Base-by-base conservation (phyloP, 352 stramenopile genomes). In the Aphanomyces cochlioides region DNA sequence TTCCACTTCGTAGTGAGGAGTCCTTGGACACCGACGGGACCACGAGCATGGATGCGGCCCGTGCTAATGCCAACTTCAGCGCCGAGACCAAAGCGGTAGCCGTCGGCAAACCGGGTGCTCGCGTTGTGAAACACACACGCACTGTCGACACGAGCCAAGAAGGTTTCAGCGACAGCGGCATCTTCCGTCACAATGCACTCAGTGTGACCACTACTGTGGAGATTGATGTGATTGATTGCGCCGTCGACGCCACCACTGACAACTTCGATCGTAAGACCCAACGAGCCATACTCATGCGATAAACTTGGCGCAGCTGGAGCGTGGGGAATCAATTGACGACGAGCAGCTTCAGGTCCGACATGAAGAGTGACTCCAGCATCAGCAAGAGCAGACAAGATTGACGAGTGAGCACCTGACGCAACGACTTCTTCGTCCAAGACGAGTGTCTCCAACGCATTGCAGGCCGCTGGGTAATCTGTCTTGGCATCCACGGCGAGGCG, bases 101-200 rank as follows among this genome's bases (percentile, higher is more conserved):
- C 97, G 81, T 99, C 96, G 21, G 96, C 92, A 72, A 94, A 95
- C 17, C 93, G 88, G 58, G 96, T 99, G 53, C 92, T 98, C 39
- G 93, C 95, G 76, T 99, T 99, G 82, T 98, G 95, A 83, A 99
- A 99, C 28, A 99, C 96, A 75, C 95, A 98, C 21, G 96, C 96
- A 53, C 92, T 97, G 88, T 98, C 96, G 12, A 99, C 87, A 71
- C 86, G 80, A 63, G 88, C 78, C 70, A 90, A 82, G 69, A 95
- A 93, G 58, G 76, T 67, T 54, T 80, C 69, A 3, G 93, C 96
- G 4, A 78, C 86, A 12, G 77, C 80, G 21, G 81, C 73, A 70
- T 98, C 89, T 58, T 98, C 91, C 40, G 95, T 98, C 19, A 99
- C 88, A 74, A 99, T 99, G 39, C 82, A 82, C 74, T 99, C 97